Evolutionary conservation across 352 stramenopile species (phyloP).

Genomic region (Phytophthora fragariaefolia): DNA sequence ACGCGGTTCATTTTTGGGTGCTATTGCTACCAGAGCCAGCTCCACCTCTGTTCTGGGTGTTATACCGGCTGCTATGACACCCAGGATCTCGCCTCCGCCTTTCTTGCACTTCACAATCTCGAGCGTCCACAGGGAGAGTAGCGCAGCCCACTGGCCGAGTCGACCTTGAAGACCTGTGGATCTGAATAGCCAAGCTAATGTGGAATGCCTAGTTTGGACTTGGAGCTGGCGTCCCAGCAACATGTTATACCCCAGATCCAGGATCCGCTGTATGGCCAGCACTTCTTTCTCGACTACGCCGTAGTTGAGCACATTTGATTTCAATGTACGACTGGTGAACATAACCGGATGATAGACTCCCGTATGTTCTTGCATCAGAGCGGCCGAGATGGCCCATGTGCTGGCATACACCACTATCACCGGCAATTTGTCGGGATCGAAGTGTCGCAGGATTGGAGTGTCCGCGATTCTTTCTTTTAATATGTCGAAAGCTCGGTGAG

Average conservation of each 20-base stretch:
- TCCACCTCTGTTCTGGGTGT: too few relatives aligned
- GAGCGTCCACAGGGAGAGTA: too few relatives aligned
- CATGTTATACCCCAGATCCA: conserved; percentile 15
- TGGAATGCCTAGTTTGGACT: conserved; percentile 9
- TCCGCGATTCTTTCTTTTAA: neutral
- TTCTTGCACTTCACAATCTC: too few relatives aligned
- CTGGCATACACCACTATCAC: neutral
- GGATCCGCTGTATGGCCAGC: conserved; percentile 3
- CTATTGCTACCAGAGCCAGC: neutral
- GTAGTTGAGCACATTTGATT: conserved; percentile 21
- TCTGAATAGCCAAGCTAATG: conserved; percentile 12
- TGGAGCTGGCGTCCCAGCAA: conserved; percentile 3
- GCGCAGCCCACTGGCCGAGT: too few relatives aligned
- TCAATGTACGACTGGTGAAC: conserved; percentile 20
- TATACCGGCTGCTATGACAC: neutral
- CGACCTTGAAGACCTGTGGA: too few relatives aligned
- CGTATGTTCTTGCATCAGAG: neutral
- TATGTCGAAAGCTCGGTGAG: neutral
- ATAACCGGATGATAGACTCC: conserved; percentile 15
- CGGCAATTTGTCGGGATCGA: neutral
- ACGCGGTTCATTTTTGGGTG: conserved; percentile 3
- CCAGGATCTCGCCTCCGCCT: conserved; percentile 6
- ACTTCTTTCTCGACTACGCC: too few relatives aligned
- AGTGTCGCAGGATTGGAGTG: neutral
- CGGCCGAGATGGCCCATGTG: neutral